Evolutionary conservation across 2,329 filamentous ascomycete genomes (phyloP), one percentile per base, ranked within the genome.

Genomic region (Colletotrichum endophyticum): DNA sequence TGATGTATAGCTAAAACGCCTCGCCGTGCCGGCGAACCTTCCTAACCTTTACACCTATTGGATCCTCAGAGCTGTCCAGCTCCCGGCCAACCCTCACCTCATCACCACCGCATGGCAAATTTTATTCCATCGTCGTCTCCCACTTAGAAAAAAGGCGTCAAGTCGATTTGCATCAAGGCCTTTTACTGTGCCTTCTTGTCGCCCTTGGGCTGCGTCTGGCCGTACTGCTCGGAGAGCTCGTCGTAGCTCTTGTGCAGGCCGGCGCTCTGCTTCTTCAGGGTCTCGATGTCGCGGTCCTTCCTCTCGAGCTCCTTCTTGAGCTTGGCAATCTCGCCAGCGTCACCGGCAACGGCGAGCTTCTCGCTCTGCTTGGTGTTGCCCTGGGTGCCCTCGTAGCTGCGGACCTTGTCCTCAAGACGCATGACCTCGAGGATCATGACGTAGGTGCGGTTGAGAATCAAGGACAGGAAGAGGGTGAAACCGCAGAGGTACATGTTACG

Each of bases 401-500:
- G 96, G 84, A 98, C 88, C 88, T 95, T 95, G 87, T 98, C 95
- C 89, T 99, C 96, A 70, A 99, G 94, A 78, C 95, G 89, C 83
- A 98, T 94, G 68, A 95, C 92, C 81, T 98, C 96, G 79, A 98
- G 91, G 83, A 98, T 98, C 95, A 99, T 96, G 83, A 94, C 95
- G 89, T 99, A 99, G 84, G 97, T 99, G 84, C 97, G 96, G 93
- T 99, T 99, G 84, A 98, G 95, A 87, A 99, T 99, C 79, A 99
- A 91, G 70, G 96, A 99, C 78, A 99, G 94, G 92, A 99, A 99
- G 79, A 99, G 94, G 7, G 97, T 99, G 91, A 99, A 99, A 81
- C 97, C 97, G 87, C 97, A 99, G 78, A 99, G 96, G 89, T 99
- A 99, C 97, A 99, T 99, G 93, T 99, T 99, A 87, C 97, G 96